Conservation (phyloP, 202 grass and related monocot genomes). For the Setaria italica region DNA sequence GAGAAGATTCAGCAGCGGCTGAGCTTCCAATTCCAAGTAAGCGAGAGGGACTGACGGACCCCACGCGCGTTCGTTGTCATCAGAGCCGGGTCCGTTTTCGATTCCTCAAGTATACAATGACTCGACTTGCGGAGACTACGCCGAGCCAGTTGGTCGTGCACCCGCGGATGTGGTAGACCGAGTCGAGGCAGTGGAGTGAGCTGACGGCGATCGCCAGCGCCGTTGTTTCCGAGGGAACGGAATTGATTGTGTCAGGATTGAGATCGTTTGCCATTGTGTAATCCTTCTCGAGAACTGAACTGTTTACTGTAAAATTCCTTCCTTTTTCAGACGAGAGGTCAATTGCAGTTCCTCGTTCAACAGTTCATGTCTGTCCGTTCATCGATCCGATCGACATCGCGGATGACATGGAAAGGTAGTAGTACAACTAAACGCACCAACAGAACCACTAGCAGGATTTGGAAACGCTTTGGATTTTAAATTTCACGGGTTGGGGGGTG, state of each 20-base stretch:
- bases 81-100: not conserved
- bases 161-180: not conserved
- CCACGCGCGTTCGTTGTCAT: not conserved
- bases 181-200: not conserved
- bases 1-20: not conserved
- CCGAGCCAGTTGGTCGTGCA: not conserved
- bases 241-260: not conserved
- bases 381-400: not conserved
- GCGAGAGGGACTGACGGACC: not conserved
- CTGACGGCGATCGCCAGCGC: not conserved
- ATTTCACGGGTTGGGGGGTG: too few relatives aligned
- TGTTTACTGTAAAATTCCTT: not conserved
- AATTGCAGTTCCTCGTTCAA: not conserved
- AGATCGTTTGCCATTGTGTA: too few relatives aligned
- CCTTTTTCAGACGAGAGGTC: not conserved
- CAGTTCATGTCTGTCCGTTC: not conserved
- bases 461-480: not conserved
- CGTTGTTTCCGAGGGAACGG: not conserved
- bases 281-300: too few relatives aligned
- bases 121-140: not conserved
- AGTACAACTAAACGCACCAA: not conserved
- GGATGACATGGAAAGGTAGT: not conserved
- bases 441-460: not conserved
- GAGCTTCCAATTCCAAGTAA: not conserved
- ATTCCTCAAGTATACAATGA: not conserved